Base-by-base conservation (phyloP, 768 basidiomycete genomes). In the Podaxis pistillaris region DNA sequence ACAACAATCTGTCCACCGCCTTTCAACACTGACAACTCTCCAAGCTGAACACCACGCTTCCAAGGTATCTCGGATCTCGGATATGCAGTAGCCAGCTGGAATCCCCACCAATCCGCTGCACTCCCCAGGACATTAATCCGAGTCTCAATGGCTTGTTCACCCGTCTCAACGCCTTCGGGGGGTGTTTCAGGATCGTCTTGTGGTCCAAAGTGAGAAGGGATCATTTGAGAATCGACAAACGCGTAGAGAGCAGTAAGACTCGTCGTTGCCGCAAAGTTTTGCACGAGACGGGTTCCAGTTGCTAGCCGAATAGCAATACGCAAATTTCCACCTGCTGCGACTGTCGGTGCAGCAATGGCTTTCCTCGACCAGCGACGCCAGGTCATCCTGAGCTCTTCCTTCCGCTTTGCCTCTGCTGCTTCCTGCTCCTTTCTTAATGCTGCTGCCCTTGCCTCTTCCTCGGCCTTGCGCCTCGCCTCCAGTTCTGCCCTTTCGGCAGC, bases 171-270 rank as follows among this genome's bases (percentile, higher is more conserved):
- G 52, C 78, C 73, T 6, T 72, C 73, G 4, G 85, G 81, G 0
- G 83, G 75, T 0, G 71, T 68, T 1, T 65, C 62, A 0, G 83
- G 82, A 65, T 86, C 84, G 3, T 74, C 76, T 2, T 73, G 73
- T 1, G 75, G 66, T 12, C 68, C 63, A 54, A 77, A 64, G 22
- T 76, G 69, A 5, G 75, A 56, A 0, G 87, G 84, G 28, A 85
- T 76, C 57, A 84, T 77, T 30, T 86, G 80, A 28, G 81, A 73
- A 66, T 93, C 94, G 56, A 90, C 89, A 65, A 84, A 88, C 3
- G 86, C 84, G 68, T 92, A 95, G 1, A 96, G 79, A 17, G 81
- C 75, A 1, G 86, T 87, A 41, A 94, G 70, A 2, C 81, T 79
- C 15, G 84, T 82, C 3, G 61, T 64, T 41, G 65, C 73, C 66